Conservation (phyloP, 2,329 filamentous ascomycete genomes). For the Ophiostoma montium region DNA sequence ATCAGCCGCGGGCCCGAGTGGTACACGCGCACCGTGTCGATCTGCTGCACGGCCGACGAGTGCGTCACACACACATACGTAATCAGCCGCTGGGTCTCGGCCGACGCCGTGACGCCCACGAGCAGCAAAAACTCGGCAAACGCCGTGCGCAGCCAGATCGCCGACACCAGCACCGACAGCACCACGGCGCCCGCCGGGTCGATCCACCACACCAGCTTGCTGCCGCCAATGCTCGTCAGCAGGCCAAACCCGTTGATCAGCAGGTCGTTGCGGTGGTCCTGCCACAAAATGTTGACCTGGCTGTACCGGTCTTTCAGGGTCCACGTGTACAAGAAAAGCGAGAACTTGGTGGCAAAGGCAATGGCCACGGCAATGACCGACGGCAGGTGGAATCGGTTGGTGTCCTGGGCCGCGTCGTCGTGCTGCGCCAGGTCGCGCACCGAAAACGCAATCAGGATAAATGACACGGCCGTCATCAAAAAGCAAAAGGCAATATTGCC, state of each 20-base stretch:
- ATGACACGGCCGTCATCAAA: constrained; percentile 82
- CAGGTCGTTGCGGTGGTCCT: constrained; percentile 95
- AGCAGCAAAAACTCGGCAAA: constrained; percentile 82
- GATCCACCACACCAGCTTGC: constrained; percentile 85
- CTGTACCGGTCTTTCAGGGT: constrained; percentile 79
- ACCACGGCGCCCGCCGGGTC: constrained; percentile 85
- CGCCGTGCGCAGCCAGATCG: constrained; percentile 72
- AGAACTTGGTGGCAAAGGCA: constrained; percentile 74
- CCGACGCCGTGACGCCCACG: constrained; percentile 76
- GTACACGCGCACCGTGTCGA: constrained; percentile 92
- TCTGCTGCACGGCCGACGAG: constrained; percentile 63
- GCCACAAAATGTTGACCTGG: constrained; percentile 85
- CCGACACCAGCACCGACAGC: constrained; percentile 63
- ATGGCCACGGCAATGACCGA: constrained; percentile 73
- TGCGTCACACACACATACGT: constrained; percentile 96
- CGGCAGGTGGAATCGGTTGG: constrained; percentile 60
- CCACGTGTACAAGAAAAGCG: constrained; percentile 84
- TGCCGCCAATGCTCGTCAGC: constrained; percentile 78
- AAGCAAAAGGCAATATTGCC: constrained; percentile 96
- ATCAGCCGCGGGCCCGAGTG: constrained; percentile 80
- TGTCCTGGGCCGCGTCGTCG: constrained; percentile 26
- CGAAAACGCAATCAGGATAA: constrained; percentile 86
- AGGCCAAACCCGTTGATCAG: constrained; percentile 91
- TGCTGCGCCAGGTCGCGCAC: constrained; percentile 49
- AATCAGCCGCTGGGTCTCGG: constrained; percentile 79